These are phyloP conservation scores for Lipomyces lipofer DNA, from an alignment of 805 yeast species.

Conservation along the genomic window DNA sequence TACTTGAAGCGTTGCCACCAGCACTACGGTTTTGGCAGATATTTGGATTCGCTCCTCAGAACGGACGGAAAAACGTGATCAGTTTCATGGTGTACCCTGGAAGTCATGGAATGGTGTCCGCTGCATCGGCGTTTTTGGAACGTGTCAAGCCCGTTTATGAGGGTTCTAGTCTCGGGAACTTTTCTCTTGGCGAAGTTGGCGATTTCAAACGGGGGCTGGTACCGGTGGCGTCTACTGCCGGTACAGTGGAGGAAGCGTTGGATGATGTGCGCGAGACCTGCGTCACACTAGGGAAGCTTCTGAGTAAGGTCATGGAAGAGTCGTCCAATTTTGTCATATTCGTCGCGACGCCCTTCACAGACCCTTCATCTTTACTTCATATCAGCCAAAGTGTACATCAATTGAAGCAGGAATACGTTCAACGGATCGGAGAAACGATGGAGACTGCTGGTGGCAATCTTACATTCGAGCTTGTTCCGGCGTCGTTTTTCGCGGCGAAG, in stretches of 20 bases:
- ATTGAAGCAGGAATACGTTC: constrained; percentile 20
- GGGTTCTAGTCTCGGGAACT: constrained; percentile 40
- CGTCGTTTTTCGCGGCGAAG: constrained; percentile 28
- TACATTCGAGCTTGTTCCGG: constrained; percentile 28
- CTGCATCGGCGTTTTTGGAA: constrained; percentile 33
- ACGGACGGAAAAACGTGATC: constrained; percentile 37
- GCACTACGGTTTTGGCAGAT: constrained; percentile 44
- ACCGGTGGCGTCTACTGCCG: constrained; percentile 14
- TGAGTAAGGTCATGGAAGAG: constrained; percentile 7
- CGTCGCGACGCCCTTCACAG: constrained; percentile 23
- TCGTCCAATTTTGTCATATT: constrained; percentile 17
- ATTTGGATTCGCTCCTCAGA: constrained; percentile 41
- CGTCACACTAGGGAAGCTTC: constrained; percentile 10
- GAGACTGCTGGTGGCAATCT: constrained; percentile 11
- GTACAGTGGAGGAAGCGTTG: constrained; percentile 15
- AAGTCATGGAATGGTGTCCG: constrained; percentile 32
- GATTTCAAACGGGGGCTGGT: constrained; percentile 24
- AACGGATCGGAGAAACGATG: constrained; percentile 1
- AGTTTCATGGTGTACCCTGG: constrained; percentile 37
- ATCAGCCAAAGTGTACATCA: constrained; percentile 23
- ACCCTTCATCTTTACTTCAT: constrained; percentile 27
- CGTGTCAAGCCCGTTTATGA: constrained; percentile 40
- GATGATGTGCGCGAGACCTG: constrained; percentile 18
- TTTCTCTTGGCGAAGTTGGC: constrained; percentile 25
- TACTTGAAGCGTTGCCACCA: constrained; percentile 41